phyloP scores from a whole-genome alignment of 257 asterid species.

The Mentha longifolia region DNA sequence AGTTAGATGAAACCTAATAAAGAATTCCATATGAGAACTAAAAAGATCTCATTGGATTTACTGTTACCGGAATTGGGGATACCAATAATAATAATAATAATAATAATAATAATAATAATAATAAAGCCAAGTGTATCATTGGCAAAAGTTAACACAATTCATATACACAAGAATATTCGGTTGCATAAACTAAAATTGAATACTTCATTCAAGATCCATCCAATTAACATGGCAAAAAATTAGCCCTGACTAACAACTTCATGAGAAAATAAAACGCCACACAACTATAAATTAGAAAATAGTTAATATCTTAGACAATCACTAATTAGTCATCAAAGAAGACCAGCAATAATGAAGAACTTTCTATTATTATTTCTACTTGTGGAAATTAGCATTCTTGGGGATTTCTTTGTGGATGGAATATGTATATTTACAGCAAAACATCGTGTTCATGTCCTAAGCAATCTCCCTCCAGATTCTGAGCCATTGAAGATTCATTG shows the following conservation, averaged over 20 bases:
- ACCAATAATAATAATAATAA: no score
- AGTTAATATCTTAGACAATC: not conserved
- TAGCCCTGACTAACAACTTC: not conserved
- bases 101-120: no score
- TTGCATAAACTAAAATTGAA: no score
- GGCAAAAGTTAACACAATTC: no score
- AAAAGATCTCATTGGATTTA: no score
- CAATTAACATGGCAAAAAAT: not conserved
- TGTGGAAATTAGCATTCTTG: not conserved
- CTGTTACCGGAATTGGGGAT: no score
- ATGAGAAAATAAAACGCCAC: no score
- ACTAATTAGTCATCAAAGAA: not conserved
- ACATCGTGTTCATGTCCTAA: not conserved
- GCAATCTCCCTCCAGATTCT: slow-evolving; percentile 1
- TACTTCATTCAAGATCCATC: not conserved
- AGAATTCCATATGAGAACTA: no score
- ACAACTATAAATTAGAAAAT: not conserved
- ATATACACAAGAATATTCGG: no score
- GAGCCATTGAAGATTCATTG: slow-evolving; percentile 19
- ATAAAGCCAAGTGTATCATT: no score
- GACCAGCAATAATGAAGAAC: not conserved
- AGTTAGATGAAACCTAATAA: no score
- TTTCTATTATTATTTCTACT: not conserved
- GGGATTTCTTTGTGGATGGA: not conserved
- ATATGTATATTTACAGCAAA: not conserved